Base-by-base conservation (phyloP, 164 flowering plant species). In the Vitis labrusca region DNA sequence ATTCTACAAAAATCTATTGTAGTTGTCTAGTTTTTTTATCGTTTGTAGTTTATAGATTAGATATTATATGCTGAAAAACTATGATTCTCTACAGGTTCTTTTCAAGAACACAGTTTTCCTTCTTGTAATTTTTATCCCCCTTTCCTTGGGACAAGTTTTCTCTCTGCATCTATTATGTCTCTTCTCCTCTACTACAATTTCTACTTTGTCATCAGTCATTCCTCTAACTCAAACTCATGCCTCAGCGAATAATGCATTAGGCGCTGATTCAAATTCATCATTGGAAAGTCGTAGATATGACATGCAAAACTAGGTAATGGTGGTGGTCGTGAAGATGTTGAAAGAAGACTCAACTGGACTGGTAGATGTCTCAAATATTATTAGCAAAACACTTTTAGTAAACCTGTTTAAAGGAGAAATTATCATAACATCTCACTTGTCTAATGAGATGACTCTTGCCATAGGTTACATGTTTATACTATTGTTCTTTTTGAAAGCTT, bases 391-490 rank as follows among this genome's bases (percentile, higher is more conserved):
- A 58, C 64, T 77, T 56, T 29, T 85, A 27, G 66, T 73, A 2
- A 82, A 84, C 23, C 19, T 82, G 23, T 71, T 19, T 71, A 83
- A 81, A 67, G 84, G 81, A 49, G 71, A 69, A 8, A 23, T 75
- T 71, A 32, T 67, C 61, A 87, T 82, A 59, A 71, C 80, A 59
- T 84, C 86, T 85, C 61, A 79, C 88, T 10, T 32, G 44, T 32
- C 44, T 6, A 32, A 32, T 32, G 44, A 32, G 44, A 32, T 32
- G 44, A 86, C 88, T 54, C 86, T 88, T 64, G 88, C 82, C 30
- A 76, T 81, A 72, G 92, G 92, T 23, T 88, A 88, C 72, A 67
- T 85, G 70, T 82, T 85, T 64, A 78, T 88, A 70, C 80, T 83
- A 70, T 83, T 81, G 23, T 61, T 88, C 14, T 71, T 86, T 29